Evolutionary conservation across 768 basidiomycete genomes (phyloP).

Genomic region (Strobilomyces echinocephalus): DNA sequence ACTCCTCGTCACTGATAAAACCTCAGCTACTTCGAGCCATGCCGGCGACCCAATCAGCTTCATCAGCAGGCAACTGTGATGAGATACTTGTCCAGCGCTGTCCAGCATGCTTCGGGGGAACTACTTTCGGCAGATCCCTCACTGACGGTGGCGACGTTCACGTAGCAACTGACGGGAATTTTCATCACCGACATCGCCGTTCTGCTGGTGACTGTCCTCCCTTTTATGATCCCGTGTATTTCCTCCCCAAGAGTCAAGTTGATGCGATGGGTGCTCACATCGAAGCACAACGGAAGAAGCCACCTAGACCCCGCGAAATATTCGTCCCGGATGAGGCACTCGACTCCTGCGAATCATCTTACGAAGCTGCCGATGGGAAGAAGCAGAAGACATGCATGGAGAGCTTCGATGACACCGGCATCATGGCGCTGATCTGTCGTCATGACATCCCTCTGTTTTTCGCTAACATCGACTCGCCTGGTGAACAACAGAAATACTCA

Average conservation of each 20-base stretch:
- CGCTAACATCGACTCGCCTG: too few relatives aligned
- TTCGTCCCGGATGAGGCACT: constrained; percentile 32
- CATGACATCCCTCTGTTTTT: too few relatives aligned
- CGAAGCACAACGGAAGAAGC: constrained; percentile 14
- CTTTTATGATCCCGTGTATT: constrained; percentile 22
- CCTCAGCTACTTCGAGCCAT: too few relatives aligned
- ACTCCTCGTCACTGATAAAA: too few relatives aligned
- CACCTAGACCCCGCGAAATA: background rate
- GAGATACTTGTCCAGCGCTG: background rate
- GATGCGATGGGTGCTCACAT: constrained; percentile 32
- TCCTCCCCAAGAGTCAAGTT: constrained; percentile 34
- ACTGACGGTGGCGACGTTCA: background rate
- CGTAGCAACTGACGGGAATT: constrained; percentile 1
- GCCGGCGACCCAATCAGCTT: too few relatives aligned
- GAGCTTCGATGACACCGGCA: too few relatives aligned
- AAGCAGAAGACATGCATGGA: too few relatives aligned
- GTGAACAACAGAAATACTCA: too few relatives aligned
- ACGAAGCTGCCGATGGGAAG: too few relatives aligned
- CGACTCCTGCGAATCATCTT: too few relatives aligned
- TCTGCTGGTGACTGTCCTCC: background rate
- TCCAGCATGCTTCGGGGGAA: background rate
- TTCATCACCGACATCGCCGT: background rate
- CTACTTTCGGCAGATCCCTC: background rate
- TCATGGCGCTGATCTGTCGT: background rate
- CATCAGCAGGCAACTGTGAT: too few relatives aligned